A percentile compares a stretch with the other conserved stretches of the same genome.
Conservation (phyloP, 345 rosid species). For the Hibiscus mutabilis region DNA sequence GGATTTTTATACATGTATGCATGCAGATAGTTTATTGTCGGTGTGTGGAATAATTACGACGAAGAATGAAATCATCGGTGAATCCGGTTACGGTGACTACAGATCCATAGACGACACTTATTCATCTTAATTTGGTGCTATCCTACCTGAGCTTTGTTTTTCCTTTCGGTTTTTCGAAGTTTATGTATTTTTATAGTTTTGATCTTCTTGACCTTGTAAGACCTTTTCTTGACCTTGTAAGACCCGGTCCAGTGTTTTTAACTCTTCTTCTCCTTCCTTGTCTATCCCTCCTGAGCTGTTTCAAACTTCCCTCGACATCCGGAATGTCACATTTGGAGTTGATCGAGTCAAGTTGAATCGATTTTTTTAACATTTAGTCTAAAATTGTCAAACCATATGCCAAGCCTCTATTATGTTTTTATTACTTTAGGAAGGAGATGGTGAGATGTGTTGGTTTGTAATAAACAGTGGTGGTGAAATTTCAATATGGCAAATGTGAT, state of each 20-base stretch:
- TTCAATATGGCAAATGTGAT: too few species aligned
- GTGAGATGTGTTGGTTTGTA: too few species aligned
- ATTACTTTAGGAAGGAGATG: too few species aligned
- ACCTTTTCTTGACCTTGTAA: slow-evolving; percentile 99
- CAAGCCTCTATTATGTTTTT: too few species aligned
- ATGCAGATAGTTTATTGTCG: slow-evolving; percentile 16
- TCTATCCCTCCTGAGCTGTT: slow-evolving; percentile 97
- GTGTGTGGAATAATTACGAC: slow-evolving; percentile 10
- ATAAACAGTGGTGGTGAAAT: too few species aligned
- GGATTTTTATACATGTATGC: neutral
- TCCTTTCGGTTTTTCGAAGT: neutral
- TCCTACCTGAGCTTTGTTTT: slow-evolving; percentile 85
- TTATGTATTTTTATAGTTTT: neutral
- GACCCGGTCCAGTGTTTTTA: slow-evolving; percentile 34
- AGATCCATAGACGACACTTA: neutral
- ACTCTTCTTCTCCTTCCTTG: slow-evolving; percentile 73
- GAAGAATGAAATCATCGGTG: neutral
- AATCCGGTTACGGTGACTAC: slow-evolving; percentile 6
- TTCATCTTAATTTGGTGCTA: slow-evolving; percentile 50
- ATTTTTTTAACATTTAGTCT: too few species aligned
- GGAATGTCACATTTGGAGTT: too few species aligned
- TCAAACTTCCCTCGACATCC: too few species aligned
- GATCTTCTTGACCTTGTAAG: slow-evolving; percentile 99
- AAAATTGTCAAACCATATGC: too few species aligned
- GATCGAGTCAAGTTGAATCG: too few species aligned